Conservation (phyloP, 2,329 filamentous ascomycete species). For the Pseudogymnoascus sp. region DNA sequence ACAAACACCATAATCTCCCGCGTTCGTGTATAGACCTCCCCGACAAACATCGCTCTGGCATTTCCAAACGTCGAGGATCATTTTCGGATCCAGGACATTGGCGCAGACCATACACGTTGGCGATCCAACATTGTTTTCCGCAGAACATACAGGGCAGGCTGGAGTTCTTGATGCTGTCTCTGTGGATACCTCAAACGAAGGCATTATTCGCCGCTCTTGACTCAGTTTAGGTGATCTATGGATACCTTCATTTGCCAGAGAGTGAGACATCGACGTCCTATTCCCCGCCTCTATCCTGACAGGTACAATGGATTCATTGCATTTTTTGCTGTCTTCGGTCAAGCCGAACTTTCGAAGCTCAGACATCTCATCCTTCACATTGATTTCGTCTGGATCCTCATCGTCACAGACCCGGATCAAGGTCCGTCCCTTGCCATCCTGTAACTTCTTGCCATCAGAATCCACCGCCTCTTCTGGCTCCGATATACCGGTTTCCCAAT, state of each 20-base stretch:
- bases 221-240: neutral
- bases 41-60: conserved; percentile 52
- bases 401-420: conserved; percentile 72
- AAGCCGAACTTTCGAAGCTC: conserved; percentile 45
- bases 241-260: neutral
- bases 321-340: conserved; percentile 14
- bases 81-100: conserved; percentile 54
- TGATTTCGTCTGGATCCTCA: conserved; percentile 51
- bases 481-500: conserved; percentile 31
- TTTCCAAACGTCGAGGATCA: conserved; percentile 53
- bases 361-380: conserved; percentile 54
- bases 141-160: conserved; percentile 59
- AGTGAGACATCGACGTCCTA: neutral
- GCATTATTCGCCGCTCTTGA: neutral
- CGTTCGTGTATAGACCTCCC: conserved; percentile 55
- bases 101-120: conserved; percentile 62
- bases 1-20: conserved; percentile 61
- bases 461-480: conserved; percentile 51
- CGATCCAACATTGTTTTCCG: conserved; percentile 47
- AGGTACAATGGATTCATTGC: neutral
- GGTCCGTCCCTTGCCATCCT: conserved; percentile 58
- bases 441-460: conserved; percentile 54
- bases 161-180: neutral
- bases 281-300: neutral
- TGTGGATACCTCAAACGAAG: neutral